phyloP scores from a whole-genome alignment of 352 stramenopile genomes.

The Phytophthora sansomeana region DNA sequence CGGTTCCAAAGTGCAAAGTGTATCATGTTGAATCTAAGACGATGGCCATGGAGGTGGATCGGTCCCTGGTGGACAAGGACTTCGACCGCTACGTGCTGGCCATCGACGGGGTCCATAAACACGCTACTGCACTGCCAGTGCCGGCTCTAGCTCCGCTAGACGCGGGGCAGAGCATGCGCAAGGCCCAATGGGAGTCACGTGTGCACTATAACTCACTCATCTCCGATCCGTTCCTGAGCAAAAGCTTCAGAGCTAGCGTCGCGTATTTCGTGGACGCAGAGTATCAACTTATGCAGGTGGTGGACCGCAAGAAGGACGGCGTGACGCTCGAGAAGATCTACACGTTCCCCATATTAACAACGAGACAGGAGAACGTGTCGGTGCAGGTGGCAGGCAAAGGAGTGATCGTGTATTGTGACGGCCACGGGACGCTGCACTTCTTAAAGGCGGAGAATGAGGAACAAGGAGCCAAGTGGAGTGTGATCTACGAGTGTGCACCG shows the following conservation, averaged over 20 bases:
- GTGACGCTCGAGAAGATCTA: conserved; percentile 45
- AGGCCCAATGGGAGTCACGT: conserved; percentile 79
- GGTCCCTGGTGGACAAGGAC: conserved; percentile 72
- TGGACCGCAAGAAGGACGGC: conserved; percentile 27
- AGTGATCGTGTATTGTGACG: conserved; percentile 75
- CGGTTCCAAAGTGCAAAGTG: background rate
- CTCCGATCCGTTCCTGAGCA: conserved; percentile 62
- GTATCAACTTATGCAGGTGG: conserved; percentile 74
- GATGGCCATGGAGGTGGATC: conserved; percentile 65
- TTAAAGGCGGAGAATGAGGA: conserved; percentile 46
- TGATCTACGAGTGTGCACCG: conserved; percentile 63
- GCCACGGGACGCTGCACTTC: conserved; percentile 62
- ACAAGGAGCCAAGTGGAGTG: conserved; percentile 43
- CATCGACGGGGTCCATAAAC: conserved; percentile 39
- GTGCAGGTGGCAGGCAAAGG: conserved; percentile 66
- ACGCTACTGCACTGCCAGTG: conserved; percentile 35
- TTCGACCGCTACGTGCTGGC: conserved; percentile 84
- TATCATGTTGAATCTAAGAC: too few relatives aligned
- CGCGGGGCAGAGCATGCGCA: conserved; percentile 56
- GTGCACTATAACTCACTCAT: conserved; percentile 73
- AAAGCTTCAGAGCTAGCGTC: conserved; percentile 42
- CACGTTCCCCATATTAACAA: conserved; percentile 44
- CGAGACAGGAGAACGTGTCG: conserved; percentile 67
- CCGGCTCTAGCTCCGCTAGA: conserved; percentile 55
- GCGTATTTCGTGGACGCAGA: conserved; percentile 74